phyloP scores from a whole-genome alignment of 192 early-diverging fungal species.

The Backusella circina region DNA sequence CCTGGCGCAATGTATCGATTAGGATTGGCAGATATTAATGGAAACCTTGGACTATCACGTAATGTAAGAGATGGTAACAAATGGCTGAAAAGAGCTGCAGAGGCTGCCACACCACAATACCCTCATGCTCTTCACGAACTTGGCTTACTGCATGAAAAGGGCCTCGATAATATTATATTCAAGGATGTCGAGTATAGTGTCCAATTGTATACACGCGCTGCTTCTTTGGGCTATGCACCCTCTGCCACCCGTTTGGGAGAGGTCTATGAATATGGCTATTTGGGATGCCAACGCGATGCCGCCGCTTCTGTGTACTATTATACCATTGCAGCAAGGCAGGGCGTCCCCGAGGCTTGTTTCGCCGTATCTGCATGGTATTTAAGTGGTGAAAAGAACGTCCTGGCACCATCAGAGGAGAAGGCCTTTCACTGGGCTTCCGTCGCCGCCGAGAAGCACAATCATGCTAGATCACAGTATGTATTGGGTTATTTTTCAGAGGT shows the following conservation, averaged over 20 bases:
- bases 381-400: background rate
- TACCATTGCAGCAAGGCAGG: constrained; percentile 1
- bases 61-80: constrained; percentile 9
- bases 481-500: constrained; percentile 57
- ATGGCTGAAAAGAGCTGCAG: constrained; percentile 19
- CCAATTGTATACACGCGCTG: constrained; percentile 1
- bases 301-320: constrained; percentile 6
- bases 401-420: background rate
- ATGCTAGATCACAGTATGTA: constrained; percentile 53
- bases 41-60: background rate
- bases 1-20: constrained; percentile 57
- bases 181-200: background rate
- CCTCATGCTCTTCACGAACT: constrained; percentile 17
- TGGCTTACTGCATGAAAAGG: background rate
- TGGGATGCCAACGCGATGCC: background rate
- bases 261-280: background rate
- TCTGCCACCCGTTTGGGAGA: constrained; percentile 12
- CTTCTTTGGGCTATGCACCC: constrained; percentile 6
- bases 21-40: constrained; percentile 44
- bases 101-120: constrained; percentile 2
- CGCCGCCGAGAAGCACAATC: constrained; percentile 47
- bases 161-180: constrained; percentile 8
- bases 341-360: background rate
- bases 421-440: constrained; percentile 53
- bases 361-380: constrained; percentile 8